Percentiles rank a stretch among this genome's conserved stretches.
phyloP scores from a whole-genome alignment of 2,329 filamentous ascomycete genomes.

The Coniochaeta prunicola region DNA sequence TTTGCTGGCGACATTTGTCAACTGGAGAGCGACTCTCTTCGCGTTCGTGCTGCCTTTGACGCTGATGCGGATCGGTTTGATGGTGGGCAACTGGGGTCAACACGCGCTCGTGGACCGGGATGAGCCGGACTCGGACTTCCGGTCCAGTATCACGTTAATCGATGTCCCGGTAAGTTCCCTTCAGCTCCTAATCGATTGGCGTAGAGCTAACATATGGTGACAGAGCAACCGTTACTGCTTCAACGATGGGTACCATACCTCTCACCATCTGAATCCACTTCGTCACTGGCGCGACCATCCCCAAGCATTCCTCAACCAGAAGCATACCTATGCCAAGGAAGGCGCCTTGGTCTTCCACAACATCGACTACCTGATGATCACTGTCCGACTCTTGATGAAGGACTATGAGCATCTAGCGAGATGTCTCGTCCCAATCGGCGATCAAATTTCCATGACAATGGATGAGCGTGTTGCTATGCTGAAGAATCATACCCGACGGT shows the following conservation, averaged over 20 bases:
- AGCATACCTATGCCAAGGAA: slow-evolving; percentile 58
- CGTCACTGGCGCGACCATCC: slow-evolving; percentile 81
- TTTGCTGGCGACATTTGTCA: slow-evolving; percentile 29
- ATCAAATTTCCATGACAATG: slow-evolving; percentile 57
- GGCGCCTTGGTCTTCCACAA: slow-evolving; percentile 71
- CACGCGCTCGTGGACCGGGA: slow-evolving; percentile 72
- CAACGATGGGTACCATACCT: slow-evolving; percentile 79
- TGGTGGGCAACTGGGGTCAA: slow-evolving; percentile 81
- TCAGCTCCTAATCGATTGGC: neutral
- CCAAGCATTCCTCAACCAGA: slow-evolving; percentile 62
- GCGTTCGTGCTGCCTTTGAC: slow-evolving; percentile 60
- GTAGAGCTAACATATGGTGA: neutral
- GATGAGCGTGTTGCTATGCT: slow-evolving; percentile 58
- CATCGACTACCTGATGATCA: slow-evolving; percentile 75
- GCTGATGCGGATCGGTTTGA: slow-evolving; percentile 61
- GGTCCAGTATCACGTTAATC: slow-evolving; percentile 72
- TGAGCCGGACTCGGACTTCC: slow-evolving; percentile 70
- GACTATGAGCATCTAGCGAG: slow-evolving; percentile 64
- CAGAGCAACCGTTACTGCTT: slow-evolving; percentile 77
- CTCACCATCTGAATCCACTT: slow-evolving; percentile 70
- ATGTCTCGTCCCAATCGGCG: slow-evolving; percentile 63
- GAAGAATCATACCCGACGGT: slow-evolving; percentile 55
- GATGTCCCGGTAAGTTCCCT: slow-evolving; percentile 62
- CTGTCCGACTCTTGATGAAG: slow-evolving; percentile 58
- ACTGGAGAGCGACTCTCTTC: slow-evolving; percentile 52